phyloP scores from a whole-genome alignment of 176 grass and related monocot genomes.

The Areca catechu region DNA sequence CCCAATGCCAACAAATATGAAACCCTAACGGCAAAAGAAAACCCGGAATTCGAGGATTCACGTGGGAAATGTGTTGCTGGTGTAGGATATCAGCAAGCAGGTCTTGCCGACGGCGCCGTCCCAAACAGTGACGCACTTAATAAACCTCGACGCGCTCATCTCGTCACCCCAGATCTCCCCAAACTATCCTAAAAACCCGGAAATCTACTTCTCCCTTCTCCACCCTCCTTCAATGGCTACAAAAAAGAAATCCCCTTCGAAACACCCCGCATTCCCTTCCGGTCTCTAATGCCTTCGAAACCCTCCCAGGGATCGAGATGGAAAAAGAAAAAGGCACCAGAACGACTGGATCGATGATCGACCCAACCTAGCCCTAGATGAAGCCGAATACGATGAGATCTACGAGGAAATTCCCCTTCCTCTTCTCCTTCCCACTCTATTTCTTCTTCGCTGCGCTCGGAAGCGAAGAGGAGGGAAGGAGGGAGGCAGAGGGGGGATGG shows the following conservation, averaged over 20 bases:
- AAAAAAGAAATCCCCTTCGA: background rate
- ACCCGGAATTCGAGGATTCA: slow-evolving; percentile 2
- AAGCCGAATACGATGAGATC: background rate
- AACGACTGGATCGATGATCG: too few species aligned
- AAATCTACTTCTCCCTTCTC: background rate
- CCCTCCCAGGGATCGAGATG: background rate
- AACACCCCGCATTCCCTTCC: slow-evolving; percentile 8
- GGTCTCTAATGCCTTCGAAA: background rate
- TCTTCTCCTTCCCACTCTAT: too few species aligned
- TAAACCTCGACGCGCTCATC: too few species aligned
- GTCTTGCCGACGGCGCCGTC: too few species aligned
- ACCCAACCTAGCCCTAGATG: slow-evolving; percentile 9
- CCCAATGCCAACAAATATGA: too few species aligned
- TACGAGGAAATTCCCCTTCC: background rate
- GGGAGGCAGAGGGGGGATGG: background rate
- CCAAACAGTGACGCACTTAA: too few species aligned
- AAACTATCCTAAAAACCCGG: background rate
- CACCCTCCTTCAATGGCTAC: slow-evolving; percentile 6
- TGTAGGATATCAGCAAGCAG: too few species aligned
- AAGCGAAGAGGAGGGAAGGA: background rate
- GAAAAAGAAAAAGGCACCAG: too few species aligned
- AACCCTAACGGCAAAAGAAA: background rate
- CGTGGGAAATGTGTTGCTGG: too few species aligned
- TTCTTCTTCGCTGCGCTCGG: too few species aligned
- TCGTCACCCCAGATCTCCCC: too few species aligned